Percentiles rank a stretch among this genome's conserved stretches.
These are phyloP conservation scores for Gyrodon lividus DNA, from an alignment of 768 basidiomycete species.

Conservation along the genomic window DNA sequence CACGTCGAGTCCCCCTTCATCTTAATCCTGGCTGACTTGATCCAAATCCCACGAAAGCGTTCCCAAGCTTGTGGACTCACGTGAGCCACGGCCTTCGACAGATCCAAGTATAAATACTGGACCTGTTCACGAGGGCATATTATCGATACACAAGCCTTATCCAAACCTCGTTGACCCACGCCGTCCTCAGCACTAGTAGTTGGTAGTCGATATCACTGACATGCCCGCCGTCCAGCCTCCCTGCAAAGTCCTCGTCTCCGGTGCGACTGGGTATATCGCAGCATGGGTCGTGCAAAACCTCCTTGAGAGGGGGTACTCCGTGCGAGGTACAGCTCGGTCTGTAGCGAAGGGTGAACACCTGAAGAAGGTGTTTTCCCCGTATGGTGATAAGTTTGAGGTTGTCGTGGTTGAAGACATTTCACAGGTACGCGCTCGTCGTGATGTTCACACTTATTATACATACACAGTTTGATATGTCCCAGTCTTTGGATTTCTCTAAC, in stretches of 20 bases:
- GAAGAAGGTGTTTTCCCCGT: constrained; percentile 48
- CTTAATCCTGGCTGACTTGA: too few relatives aligned
- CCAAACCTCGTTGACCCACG: background rate
- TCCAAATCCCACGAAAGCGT: too few relatives aligned
- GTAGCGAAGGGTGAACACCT: constrained; percentile 59
- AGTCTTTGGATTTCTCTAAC: background rate
- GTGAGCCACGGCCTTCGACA: background rate
- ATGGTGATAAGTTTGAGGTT: constrained; percentile 59
- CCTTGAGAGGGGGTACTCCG: constrained; percentile 59
- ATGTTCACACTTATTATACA: background rate
- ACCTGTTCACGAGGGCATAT: background rate
- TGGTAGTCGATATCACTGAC: background rate
- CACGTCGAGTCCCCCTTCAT: too few relatives aligned
- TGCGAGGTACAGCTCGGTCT: constrained; percentile 68
- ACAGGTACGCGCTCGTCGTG: constrained; percentile 30
- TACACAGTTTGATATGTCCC: too few relatives aligned
- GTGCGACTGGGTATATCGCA: constrained; percentile 26
- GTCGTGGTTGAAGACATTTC: constrained; percentile 71
- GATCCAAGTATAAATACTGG: background rate
- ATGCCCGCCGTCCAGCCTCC: constrained; percentile 29
- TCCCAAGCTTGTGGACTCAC: background rate
- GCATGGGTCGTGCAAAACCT: constrained; percentile 53
- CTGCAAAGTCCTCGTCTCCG: constrained; percentile 30
- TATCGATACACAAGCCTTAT: background rate
- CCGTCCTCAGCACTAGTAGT: too few relatives aligned